phyloP scores from a whole-genome alignment of 2,329 filamentous ascomycete genomes.

The Venturia nashicola region DNA sequence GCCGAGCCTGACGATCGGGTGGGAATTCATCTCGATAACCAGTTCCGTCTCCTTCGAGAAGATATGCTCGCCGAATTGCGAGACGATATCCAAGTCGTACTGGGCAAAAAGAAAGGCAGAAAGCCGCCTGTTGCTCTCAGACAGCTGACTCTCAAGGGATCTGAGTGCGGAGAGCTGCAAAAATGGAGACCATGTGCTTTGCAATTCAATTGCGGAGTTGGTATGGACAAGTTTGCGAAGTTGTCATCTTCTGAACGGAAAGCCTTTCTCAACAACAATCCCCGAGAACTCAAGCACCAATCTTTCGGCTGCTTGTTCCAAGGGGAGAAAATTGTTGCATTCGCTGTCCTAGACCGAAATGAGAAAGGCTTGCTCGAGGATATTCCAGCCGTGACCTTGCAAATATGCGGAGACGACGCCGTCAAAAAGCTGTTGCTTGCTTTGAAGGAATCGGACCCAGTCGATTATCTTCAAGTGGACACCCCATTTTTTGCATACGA shows the following conservation, averaged over 20 bases:
- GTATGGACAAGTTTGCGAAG: slow-evolving; percentile 32
- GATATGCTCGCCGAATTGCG: slow-evolving; percentile 57
- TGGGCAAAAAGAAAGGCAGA: slow-evolving; percentile 35
- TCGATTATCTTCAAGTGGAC: slow-evolving; percentile 47
- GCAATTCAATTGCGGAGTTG: slow-evolving; percentile 19
- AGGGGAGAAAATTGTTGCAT: slow-evolving; percentile 41
- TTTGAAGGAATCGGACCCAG: slow-evolving; percentile 23
- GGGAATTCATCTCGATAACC: slow-evolving; percentile 50
- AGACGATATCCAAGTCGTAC: slow-evolving; percentile 44
- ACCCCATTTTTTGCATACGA: slow-evolving; percentile 58
- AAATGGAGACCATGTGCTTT: slow-evolving; percentile 29
- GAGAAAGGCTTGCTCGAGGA: slow-evolving; percentile 29
- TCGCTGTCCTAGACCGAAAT: slow-evolving; percentile 46
- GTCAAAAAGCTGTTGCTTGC: slow-evolving; percentile 36
- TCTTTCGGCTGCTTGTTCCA: slow-evolving; percentile 50
- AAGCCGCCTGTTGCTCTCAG: slow-evolving; percentile 27
- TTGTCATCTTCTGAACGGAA: slow-evolving; percentile 24
- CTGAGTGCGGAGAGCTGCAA: slow-evolving; percentile 25
- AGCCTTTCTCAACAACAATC: slow-evolving; percentile 35
- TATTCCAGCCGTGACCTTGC: slow-evolving; percentile 39
- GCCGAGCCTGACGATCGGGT: slow-evolving; percentile 26
- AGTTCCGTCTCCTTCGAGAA: slow-evolving; percentile 59
- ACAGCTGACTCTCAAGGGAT: slow-evolving; percentile 24
- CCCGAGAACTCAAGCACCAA: slow-evolving; percentile 43
- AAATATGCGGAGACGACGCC: slow-evolving; percentile 35